Evolutionary conservation across 345 rosid species (phyloP).

Genomic region (Gossypium rotundifolium): DNA sequence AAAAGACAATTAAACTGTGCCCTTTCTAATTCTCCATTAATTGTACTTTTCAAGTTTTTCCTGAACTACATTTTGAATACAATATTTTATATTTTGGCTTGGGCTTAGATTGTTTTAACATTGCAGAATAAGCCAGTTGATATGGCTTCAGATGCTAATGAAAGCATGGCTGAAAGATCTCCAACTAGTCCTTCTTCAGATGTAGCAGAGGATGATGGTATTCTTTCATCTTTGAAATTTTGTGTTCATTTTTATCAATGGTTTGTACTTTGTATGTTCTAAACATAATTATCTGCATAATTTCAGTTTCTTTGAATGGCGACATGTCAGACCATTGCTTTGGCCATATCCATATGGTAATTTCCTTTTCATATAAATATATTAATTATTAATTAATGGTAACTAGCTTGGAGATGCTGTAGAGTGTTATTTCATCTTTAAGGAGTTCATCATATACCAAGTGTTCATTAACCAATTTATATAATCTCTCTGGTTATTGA

Average conservation of each 20-base stretch:
- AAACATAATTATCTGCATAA: slow-evolving; percentile 19
- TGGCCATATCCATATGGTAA: slow-evolving; percentile 45
- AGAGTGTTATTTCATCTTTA: neutral
- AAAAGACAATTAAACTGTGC: slow-evolving; percentile 30
- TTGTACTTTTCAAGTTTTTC: slow-evolving; percentile 36
- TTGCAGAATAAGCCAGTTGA: slow-evolving; percentile 49
- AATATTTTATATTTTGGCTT: neutral
- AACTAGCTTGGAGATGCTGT: neutral
- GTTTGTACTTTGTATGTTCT: slow-evolving; percentile 24
- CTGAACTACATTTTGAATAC: slow-evolving; percentile 11
- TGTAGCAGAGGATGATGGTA: slow-evolving; percentile 40
- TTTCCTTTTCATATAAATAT: neutral
- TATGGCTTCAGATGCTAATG: slow-evolving; percentile 45
- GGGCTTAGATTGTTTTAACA: slow-evolving; percentile 10
- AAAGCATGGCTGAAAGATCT: slow-evolving; percentile 42
- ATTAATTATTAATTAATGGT: neutral
- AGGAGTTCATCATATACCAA: neutral
- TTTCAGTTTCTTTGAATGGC: slow-evolving; percentile 39
- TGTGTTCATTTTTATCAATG: neutral
- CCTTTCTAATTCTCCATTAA: slow-evolving; percentile 39
- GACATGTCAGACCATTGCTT: slow-evolving; percentile 17
- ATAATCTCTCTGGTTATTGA: neutral
- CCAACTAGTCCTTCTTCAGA: slow-evolving; percentile 47
- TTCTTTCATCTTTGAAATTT: slow-evolving; percentile 14
- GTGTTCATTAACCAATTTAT: neutral